Conservation (phyloP, 2,329 filamentous ascomycete genomes). For the Chaetomium globosum region DNA sequence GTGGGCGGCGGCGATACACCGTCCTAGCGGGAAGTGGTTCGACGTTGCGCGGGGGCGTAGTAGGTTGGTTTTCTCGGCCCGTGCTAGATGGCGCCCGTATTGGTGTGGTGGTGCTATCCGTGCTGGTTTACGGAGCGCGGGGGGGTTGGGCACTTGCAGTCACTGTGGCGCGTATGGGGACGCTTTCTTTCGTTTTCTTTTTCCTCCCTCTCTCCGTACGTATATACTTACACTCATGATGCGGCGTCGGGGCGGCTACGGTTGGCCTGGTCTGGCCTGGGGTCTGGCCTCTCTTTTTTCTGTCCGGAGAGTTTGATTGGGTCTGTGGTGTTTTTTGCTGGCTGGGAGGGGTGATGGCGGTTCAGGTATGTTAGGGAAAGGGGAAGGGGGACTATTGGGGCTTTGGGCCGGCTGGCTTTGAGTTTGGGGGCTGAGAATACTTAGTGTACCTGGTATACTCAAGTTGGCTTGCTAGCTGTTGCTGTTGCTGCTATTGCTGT, state of each 20-base stretch:
- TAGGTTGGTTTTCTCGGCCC: not conserved
- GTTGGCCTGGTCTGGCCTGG: constrained; percentile 3
- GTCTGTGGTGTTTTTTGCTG: not conserved
- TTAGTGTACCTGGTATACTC: not conserved
- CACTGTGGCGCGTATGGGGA: not conserved
- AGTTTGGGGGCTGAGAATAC: not conserved
- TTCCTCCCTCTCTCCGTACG: not conserved
- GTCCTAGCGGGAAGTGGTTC: too few relatives aligned
- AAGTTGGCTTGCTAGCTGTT: not conserved
- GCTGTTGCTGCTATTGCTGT: too few relatives aligned
- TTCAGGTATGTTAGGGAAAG: not conserved
- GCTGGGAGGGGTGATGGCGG: too few relatives aligned
- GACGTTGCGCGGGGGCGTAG: not conserved
- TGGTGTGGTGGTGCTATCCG: not conserved
- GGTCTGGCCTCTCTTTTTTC: not conserved
- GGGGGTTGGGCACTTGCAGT: not conserved
- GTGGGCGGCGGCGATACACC: not conserved
- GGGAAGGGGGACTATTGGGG: not conserved
- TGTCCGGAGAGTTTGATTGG: not conserved
- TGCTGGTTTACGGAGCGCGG: not conserved
- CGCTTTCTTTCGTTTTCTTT: not conserved
- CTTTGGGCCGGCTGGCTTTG: not conserved
- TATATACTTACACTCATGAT: constrained; percentile 13
- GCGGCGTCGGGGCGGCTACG: constrained; percentile 1
- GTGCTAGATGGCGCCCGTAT: not conserved